Evolutionary conservation across 2,329 filamentous ascomycete genomes (phyloP), one percentile per base, ranked within the genome.

Genomic region (Fusarium sp.): DNA sequence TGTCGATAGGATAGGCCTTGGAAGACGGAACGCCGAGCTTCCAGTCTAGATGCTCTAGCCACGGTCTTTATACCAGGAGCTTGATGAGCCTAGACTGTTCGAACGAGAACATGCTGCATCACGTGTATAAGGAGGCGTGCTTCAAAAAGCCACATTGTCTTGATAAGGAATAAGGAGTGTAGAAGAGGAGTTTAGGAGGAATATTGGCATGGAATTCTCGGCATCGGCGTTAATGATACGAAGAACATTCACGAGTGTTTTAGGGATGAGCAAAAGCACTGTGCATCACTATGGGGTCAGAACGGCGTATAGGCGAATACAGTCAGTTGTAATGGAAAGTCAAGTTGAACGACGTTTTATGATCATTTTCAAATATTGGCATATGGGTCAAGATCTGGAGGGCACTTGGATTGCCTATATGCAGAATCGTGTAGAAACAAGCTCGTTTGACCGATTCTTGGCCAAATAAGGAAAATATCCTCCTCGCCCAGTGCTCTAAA

Each of bases 1-100:
- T 5, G 85, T 97, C 66, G 93, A 97, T 77, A 88, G 90, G 72
- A 77, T 89, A 68, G 91, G 92, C 0, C 81, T 93, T 38, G 89
- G 89, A 28, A 85, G 90, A 74, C 87, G 91, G 72, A 95, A 94
- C 75, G 87, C 89, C 38, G 92, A 96, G 76, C 80, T 97, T 74
- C 93, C 92, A 45, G 93, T 95, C 70, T 95, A 82, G 87, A 64
- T 33, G 24, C 13, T 40, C 36, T 6, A 9, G 22, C 6, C 18
- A 17, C 17, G 22, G 45, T 33, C 33, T 31, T 42, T n/a, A 6
- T 14, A 20, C 5, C 5, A 18, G 8, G 24, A 42, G 13, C 43
- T 26, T 55, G n/a, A 28, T 34, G 24, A 45, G 22, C 45, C 18
- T 40, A 52, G 17, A 39, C 24, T 28, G n/a, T 39, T 26, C 33